These are phyloP conservation scores for Trametes hirsuta DNA, from an alignment of 1,284 basidiomycete genomes.

Conservation along the genomic window DNA sequence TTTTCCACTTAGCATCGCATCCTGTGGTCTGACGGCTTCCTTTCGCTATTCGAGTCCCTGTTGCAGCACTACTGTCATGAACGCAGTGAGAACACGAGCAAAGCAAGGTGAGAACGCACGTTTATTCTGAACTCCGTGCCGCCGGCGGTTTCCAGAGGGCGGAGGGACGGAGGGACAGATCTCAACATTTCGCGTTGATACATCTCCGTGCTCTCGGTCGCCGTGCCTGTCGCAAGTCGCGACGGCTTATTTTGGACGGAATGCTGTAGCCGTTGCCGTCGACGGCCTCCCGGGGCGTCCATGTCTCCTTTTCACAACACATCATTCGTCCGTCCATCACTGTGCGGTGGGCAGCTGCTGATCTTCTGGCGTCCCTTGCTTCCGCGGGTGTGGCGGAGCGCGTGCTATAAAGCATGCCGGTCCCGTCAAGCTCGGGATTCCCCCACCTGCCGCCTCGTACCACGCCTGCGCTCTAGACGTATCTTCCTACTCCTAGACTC, in stretches of 20 bases:
- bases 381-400: not conserved
- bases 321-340: conserved; percentile 17
- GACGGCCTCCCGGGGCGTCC: not conserved
- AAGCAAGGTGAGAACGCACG: conserved; percentile 16
- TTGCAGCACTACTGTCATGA: conserved; percentile 5
- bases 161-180: conserved; percentile 4
- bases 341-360: conserved; percentile 14
- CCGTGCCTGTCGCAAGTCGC: conserved; percentile 25
- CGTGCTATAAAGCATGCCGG: conserved; percentile 15
- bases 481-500: not conserved
- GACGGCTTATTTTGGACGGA: conserved; percentile 7
- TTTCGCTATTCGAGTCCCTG: not conserved
- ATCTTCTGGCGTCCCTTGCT: conserved; percentile 11
- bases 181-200: conserved; percentile 8
- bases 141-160: conserved; percentile 16
- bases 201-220: not conserved
- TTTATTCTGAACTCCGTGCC: not conserved
- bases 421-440: not conserved
- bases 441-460: conserved; percentile 16
- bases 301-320: conserved; percentile 5
- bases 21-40: not conserved
- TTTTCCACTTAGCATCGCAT: not conserved
- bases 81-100: conserved; percentile 17
- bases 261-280: conserved; percentile 12
- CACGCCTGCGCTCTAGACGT: conserved; percentile 9